Evolutionary conservation across 768 basidiomycete species (phyloP), one percentile per base, ranked within the genome.

Genomic region (Neoboletus magnificus): DNA sequence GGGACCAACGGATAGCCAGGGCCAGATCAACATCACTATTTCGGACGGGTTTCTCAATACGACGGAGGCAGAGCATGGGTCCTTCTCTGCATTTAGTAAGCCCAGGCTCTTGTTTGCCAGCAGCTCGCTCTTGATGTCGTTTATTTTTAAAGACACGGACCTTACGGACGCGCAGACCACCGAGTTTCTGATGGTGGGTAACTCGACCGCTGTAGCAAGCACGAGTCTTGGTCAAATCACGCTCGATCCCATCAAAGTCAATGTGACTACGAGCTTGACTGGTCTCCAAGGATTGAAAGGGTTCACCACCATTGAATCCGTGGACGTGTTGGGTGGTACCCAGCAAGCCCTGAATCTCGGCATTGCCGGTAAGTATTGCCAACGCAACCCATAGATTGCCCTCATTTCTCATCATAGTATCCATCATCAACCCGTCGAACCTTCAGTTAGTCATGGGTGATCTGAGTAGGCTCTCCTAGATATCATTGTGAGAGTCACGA

Each of bases 241-340:
- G n/a, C 76, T 90, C 9, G 79, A 86, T 65, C 79, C 84, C 6
- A 89, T 90, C 67, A 81, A 81, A 54, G 85, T 90, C 66, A 82
- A 88, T 58, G 87, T 89, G 3, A 75, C 84, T 8, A 83, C 85
- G 5, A 75, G 73, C 16, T 69, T 90, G 46, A 71, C 75, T 22
- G 88, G 88, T 32, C 68, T 90, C 13, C 77, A 77, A 62, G 86
- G 87, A 29, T 68, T 89, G 40, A 77, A 83, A 42, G 80, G 79
- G 11, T 69, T 78, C 61, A 82, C 80, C 10, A 73, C 71, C 8
- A 86, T 90, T 52, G 70, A 76, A 25, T 71, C 64, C 15, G 85
- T 90, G 18, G 87, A 90, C 64, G 84, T 90, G 2, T 60, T 79
- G 29, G 86, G 87, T 44, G 88, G 87, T 33, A 82, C 83, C 11